Conservation (phyloP, 257 asterid species). For the Nicotiana benthamiana region DNA sequence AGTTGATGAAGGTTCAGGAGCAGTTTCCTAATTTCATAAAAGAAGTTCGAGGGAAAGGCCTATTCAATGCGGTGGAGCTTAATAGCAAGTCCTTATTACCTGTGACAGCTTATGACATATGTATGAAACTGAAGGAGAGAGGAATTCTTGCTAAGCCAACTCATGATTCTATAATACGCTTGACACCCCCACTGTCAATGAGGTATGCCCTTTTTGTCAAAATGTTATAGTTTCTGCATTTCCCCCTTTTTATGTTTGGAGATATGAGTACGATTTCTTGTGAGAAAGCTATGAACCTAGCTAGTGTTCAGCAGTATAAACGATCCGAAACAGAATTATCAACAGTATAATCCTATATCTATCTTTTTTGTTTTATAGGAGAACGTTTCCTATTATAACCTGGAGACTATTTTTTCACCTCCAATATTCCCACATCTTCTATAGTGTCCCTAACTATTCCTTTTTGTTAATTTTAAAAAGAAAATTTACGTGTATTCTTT, state of each 20-base stretch:
- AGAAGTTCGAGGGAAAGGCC: slow-evolving; percentile 85
- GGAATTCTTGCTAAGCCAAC: slow-evolving; percentile 94
- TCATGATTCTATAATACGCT: slow-evolving; percentile 70
- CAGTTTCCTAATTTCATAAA: slow-evolving; percentile 58
- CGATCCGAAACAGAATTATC: background rate
- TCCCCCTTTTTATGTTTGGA: background rate
- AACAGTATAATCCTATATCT: background rate
- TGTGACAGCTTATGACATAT: slow-evolving; percentile 71
- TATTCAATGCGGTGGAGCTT: slow-evolving; percentile 88
- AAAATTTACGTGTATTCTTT: too few relatives aligned
- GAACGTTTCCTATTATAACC: background rate
- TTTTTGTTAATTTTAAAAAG: too few relatives aligned
- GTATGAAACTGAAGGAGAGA: slow-evolving; percentile 85
- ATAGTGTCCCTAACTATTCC: background rate
- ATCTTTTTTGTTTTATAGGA: background rate
- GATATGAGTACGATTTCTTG: background rate
- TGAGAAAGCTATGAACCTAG: background rate
- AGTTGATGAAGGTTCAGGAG: slow-evolving; percentile 50
- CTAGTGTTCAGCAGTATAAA: background rate
- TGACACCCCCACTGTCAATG: slow-evolving; percentile 85
- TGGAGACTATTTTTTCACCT: background rate
- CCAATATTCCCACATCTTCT: background rate
- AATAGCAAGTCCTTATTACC: slow-evolving; percentile 61
- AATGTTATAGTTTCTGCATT: background rate
- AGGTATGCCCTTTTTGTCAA: slow-evolving; percentile 32